phyloP scores from a whole-genome alignment of 2,329 filamentous ascomycete species.

The Colletotrichum lini region DNA sequence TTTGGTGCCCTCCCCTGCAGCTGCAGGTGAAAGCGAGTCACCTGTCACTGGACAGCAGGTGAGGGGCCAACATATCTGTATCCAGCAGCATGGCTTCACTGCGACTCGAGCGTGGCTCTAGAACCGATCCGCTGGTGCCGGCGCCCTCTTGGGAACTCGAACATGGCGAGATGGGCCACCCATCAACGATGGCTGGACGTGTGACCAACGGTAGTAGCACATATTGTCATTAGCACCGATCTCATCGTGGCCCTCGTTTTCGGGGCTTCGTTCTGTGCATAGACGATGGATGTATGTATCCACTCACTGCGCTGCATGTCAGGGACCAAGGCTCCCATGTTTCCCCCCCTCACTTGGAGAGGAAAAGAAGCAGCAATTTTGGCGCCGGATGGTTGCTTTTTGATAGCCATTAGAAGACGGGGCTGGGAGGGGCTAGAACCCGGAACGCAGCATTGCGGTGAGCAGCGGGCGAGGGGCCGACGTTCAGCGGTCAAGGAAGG shows the following conservation, averaged over 20 bases:
- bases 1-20: constrained; percentile 30
- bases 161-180: not conserved
- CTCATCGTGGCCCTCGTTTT: constrained; percentile 9
- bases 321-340: constrained; percentile 1
- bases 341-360: not conserved
- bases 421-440: constrained; percentile 20
- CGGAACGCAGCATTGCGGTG: constrained; percentile 14
- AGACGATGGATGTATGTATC: not conserved
- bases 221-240: constrained; percentile 12
- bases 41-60: constrained; percentile 36
- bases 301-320: constrained; percentile 24
- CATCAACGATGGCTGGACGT: constrained; percentile 20
- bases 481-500: constrained; percentile 20
- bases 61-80: constrained; percentile 11
- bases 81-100: constrained; percentile 38
- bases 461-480: constrained; percentile 20
- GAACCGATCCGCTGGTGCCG: constrained; percentile 38
- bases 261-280: constrained; percentile 24
- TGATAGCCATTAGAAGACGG: not conserved
- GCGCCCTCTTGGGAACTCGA: constrained; percentile 7
- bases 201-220: constrained; percentile 28
- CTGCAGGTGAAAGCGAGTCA: constrained; percentile 33
- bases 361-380: not conserved
- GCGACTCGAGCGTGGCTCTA: constrained; percentile 31
- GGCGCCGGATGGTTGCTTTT: not conserved